A percentile compares a stretch with the other conserved stretches of the same genome.
phyloP scores from a whole-genome alignment of 1,139 yeast species.

The Taphrina flavorubra region DNA sequence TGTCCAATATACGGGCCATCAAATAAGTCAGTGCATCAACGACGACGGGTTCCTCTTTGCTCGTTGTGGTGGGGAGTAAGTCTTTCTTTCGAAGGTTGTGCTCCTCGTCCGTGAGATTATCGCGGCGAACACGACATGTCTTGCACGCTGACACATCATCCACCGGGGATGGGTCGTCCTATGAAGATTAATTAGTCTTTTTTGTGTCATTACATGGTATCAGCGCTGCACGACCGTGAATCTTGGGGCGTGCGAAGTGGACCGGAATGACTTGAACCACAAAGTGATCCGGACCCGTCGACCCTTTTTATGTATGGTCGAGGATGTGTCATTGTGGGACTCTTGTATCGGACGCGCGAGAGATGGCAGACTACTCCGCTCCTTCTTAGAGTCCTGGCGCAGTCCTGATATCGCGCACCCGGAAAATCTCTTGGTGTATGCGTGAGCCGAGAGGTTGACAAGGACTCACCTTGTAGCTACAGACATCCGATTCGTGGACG shows the following conservation, averaged over 20 bases:
- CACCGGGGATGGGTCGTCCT: not conserved
- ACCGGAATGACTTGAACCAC: not conserved
- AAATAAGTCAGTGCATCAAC: conserved; percentile 7
- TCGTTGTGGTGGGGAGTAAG: not conserved
- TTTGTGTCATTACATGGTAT: not conserved
- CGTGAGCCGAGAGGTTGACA: not conserved
- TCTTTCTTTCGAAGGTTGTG: not conserved
- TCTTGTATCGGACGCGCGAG: conserved; percentile 27
- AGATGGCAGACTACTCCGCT: not conserved
- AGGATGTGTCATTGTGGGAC: conserved; percentile 21
- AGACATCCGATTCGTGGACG: conserved; percentile 13
- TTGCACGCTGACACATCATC: too few relatives aligned
- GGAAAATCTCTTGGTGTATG: not conserved
- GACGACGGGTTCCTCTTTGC: not conserved
- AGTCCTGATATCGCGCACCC: too few relatives aligned
- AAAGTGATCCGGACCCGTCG: not conserved
- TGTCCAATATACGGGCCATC: conserved; percentile 21
- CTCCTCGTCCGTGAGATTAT: not conserved
- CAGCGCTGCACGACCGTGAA: not conserved
- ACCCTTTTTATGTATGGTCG: not conserved
- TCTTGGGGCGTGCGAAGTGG: not conserved
- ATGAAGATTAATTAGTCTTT: not conserved
- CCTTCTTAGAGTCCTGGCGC: conserved; percentile 15
- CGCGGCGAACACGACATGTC: not conserved
- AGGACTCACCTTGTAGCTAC: not conserved